Base-by-base conservation (phyloP, 495 filamentous ascomycete genomes). In the Penicillium diatomitis region DNA sequence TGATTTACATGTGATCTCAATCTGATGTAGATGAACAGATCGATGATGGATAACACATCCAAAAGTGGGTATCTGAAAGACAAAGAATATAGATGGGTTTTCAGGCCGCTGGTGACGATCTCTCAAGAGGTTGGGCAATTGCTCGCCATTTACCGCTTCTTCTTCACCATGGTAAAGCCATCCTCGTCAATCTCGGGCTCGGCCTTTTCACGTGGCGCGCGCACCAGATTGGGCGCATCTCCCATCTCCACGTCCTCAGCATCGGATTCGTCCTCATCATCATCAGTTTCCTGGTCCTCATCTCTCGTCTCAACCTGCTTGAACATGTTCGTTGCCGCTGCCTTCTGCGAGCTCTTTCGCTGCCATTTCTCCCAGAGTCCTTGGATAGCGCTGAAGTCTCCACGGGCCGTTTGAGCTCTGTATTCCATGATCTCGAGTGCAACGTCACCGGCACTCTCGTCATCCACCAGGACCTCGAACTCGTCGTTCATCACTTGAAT, bases 401-500 rank as follows among this genome's bases (percentile, higher is more conserved):
- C 87, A 45, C 71, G 68, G 34, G 61, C 58, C 46, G 78, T 81
- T 66, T 85, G 70, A 47, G 67, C 72, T 57, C 81, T 75, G 49
- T 89, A 62, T 34, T 75, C 72, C 68, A 91, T 70, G 38, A 97
- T 85, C 67, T 78, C 66, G 49, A 75, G 74, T 11, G 88, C 88
- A 11, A 95, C 78, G 34, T 81, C 77, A 36, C 74, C 83, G 32
- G 83, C 88, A 47, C 81, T 88, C 53, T 87, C 90, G 67, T 96
- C 90, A 57, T 97, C 92, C 10, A 97, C 77, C 46, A 83, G 82
- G 34, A 90, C 84, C 43, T 92, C 88, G 62, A 96, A 98, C 67
- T 98, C 91, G 67, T 96, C 94, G 52, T 84, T 79, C 85, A 98
- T 90, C 20, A 90, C 85, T 55, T 96, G 86, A 30, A 94, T 68